Evolutionary conservation across 2,329 filamentous ascomycete genomes (phyloP), one percentile per base, ranked within the genome.

Genomic region (Grosmannia serpens): DNA sequence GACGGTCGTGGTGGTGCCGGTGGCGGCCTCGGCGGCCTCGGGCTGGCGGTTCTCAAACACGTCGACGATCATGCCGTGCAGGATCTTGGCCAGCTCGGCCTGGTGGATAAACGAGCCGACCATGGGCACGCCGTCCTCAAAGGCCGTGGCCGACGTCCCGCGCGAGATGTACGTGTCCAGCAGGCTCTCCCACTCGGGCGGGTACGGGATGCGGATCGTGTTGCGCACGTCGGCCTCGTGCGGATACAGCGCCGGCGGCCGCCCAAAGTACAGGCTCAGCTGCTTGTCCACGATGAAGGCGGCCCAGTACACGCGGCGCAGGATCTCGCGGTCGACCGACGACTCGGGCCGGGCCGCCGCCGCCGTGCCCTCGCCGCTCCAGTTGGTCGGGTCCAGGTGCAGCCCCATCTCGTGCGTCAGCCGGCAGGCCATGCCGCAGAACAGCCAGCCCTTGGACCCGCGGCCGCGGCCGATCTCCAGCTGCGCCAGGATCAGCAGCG

Each of bases 321-420:
- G 65, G 20, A 79, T 74, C 61, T 79, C 76, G n/a, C 74, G 70
- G 31, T 79, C 77, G 1, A 73, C 67, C 44, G 67, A 63, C 22
- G 69, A 68, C 44, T 75, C 73, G 26, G 69, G 68, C 51, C n/a
- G n/a, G n/a, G n/a, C n/a, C n/a, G n/a, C n/a, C n/a, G n/a, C n/a
- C n/a, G n/a, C n/a, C n/a, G n/a, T n/a, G n/a, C n/a, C n/a, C n/a
- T n/a, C n/a, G n/a, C n/a, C n/a, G n/a, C 73, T 70, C 77, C 76
- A 79, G 62, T 79, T 78, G 55, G 70, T 76, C 1, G 77, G 77
- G 55, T 79, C 77, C 0, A 79, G 70, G 62, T 79, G 77, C 20
- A 79, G 68, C 1, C 77, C 77, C 77, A 79, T 79, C 62, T 77
- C 77, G 55, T 78, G 75, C 0, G 75, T 73, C 17, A 79, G 68